A percentile compares a stretch with the other conserved stretches of the same genome.
phyloP scores from a whole-genome alignment of 208 protist species.

The Acanthamoeba divionensis region DNA sequence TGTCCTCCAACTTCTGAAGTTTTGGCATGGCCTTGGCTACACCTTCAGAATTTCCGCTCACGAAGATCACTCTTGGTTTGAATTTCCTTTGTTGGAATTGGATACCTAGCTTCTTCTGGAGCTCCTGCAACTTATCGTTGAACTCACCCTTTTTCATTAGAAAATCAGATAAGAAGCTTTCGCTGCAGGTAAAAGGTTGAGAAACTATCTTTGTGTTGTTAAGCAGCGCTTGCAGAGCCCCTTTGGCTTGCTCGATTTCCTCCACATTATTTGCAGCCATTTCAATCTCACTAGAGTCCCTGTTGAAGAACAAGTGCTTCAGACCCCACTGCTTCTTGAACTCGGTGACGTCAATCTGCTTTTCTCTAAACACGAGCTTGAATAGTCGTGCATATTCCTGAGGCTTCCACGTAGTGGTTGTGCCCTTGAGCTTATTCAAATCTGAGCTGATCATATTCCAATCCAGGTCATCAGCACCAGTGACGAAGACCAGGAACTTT shows the following conservation, averaged over 20 bases:
- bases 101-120: not conserved
- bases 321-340: not conserved
- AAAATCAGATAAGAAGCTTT: not conserved
- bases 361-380: not conserved
- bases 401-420: not conserved
- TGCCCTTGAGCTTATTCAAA: not conserved
- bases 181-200: not conserved
- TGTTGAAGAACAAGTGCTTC: not conserved
- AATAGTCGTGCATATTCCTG: not conserved
- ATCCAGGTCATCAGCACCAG: not conserved
- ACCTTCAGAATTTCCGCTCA: not conserved
- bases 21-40: not conserved
- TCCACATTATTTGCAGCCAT: not conserved
- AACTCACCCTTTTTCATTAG: not conserved
- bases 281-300: not conserved
- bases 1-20: not conserved
- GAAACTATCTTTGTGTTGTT: not conserved
- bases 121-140: not conserved
- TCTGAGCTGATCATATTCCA: not conserved
- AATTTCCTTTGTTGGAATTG: not conserved
- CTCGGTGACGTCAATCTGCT: not conserved
- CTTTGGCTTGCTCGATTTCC: not conserved
- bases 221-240: not conserved
- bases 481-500: not conserved
- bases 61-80: not conserved